Conservation (phyloP, 495 filamentous ascomycete genomes). For the Copromyces sp. region DNA sequence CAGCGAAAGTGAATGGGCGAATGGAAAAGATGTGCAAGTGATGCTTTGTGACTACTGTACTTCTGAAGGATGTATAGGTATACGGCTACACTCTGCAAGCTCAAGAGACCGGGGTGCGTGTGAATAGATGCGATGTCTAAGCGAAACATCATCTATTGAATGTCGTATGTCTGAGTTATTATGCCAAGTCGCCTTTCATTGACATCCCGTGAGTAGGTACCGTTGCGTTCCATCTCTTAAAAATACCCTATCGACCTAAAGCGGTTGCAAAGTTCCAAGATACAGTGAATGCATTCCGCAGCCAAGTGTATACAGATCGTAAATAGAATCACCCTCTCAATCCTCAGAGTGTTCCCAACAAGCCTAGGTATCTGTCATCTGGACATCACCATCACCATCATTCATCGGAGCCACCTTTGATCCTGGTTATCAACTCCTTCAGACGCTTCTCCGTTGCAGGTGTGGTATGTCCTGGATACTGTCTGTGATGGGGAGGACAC, state of each 20-base stretch:
- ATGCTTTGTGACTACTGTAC: not conserved
- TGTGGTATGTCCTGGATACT: slow-evolving; percentile 25
- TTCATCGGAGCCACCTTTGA: slow-evolving; percentile 10
- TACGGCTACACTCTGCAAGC: not conserved
- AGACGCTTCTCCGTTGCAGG: slow-evolving; percentile 25
- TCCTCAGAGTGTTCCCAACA: not conserved
- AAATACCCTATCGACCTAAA: not conserved
- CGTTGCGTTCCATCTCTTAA: not conserved
- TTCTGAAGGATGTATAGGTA: not conserved
- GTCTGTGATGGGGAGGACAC: slow-evolving; percentile 17
- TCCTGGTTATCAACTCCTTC: slow-evolving; percentile 20
- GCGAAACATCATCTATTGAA: not conserved
- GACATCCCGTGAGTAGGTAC: not conserved
- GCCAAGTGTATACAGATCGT: not conserved
- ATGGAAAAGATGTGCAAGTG: not conserved
- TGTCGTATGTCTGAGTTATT: not conserved
- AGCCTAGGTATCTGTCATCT: not conserved
- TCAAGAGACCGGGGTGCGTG: not conserved
- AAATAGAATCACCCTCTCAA: not conserved
- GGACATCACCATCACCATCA: not conserved
- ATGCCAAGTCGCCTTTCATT: not conserved
- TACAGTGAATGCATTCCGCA: not conserved
- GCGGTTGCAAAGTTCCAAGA: not conserved
- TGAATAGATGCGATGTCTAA: not conserved
- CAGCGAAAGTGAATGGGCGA: not conserved